Base-by-base conservation (phyloP, 2,329 filamentous ascomycete genomes). In the Fusarium nanum region DNA sequence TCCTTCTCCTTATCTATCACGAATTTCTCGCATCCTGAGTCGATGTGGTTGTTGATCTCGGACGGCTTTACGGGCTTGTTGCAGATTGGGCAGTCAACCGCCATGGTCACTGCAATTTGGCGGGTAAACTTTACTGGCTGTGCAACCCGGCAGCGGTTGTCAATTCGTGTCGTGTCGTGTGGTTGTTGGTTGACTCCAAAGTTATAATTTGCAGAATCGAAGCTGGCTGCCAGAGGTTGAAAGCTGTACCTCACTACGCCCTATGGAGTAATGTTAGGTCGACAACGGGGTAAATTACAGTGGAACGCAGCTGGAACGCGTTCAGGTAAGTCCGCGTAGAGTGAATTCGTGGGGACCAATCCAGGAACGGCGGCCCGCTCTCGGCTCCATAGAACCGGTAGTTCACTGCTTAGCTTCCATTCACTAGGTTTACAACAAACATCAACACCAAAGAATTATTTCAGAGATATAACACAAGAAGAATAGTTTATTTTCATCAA, bases 31-130 rank as follows among this genome's bases (percentile, higher is more conserved):
- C 95, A 98, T 70, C 87, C 88, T 30, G 93, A 95, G 82, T 98
- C 96, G 77, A 98, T 89, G 80, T 98, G 95, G 72, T 86, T 86
- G 81, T 98, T 98, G 84, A 98, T 98, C 72, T 91, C 88, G 76
- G 83, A 83, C 71, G 91, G 82, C 70, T 88, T 91, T 75, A 96
- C 93, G 59, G 86, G 83, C 74, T 92, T 91, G 76, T 88, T 85
- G 83, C 94, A 97, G 71, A 94, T 92, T 18, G 94, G 94, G 78
- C 94, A 97, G 75, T 89, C 87, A 73, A 97, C 92, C 76, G 79
- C 75, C 79, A 81, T 81, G 63, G 54, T 64, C 40, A 63, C 22
- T 28, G 46, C 41, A 28, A 7, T 23, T 37, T 25, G 40, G 30
- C 34, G 41, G 28, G 14, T 14, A 42, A 44, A 16, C 12, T 44